Percentiles rank a stretch among this genome's conserved stretches.
phyloP scores from a whole-genome alignment of 2,329 filamentous ascomycete species.

The Tolypocladium endophyticum region DNA sequence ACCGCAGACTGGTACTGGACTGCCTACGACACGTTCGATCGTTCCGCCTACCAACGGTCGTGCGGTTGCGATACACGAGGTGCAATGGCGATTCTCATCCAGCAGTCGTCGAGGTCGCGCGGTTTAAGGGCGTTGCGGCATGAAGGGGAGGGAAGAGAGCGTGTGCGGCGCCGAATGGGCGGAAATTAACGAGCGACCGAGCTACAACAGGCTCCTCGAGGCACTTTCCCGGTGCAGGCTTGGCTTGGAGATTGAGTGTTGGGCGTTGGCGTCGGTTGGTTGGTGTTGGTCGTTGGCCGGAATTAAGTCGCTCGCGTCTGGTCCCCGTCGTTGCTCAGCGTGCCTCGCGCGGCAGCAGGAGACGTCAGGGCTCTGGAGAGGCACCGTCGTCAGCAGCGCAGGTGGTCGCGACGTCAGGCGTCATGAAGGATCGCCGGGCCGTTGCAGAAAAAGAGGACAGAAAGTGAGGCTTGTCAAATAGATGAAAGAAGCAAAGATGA shows the following conservation, averaged over 20 bases:
- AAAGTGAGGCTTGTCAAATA: not conserved
- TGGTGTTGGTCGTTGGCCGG: not conserved
- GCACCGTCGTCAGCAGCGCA: not conserved
- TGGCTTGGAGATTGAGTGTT: not conserved
- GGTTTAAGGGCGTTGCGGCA: not conserved
- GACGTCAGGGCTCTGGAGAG: not conserved
- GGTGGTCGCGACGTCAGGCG: not conserved
- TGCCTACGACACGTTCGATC: not conserved
- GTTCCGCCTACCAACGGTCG: not conserved
- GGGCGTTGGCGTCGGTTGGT: not conserved
- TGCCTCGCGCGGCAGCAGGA: not conserved
- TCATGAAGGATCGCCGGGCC: not conserved
- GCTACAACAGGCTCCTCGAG: not conserved
- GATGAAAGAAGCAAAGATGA: conserved; percentile 10
- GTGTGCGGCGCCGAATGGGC: not conserved
- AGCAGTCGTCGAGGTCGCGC: not conserved
- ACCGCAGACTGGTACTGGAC: not conserved
- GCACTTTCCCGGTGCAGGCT: not conserved
- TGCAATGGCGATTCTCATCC: not conserved
- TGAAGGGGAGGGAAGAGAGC: not conserved
- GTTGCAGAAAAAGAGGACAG: not conserved
- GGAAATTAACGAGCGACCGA: not conserved
- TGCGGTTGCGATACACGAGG: not conserved
- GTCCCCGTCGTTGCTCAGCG: not conserved
- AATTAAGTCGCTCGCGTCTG: not conserved